phyloP scores from a whole-genome alignment of 441 rosid species.

The Erodium chrysanthum region DNA sequence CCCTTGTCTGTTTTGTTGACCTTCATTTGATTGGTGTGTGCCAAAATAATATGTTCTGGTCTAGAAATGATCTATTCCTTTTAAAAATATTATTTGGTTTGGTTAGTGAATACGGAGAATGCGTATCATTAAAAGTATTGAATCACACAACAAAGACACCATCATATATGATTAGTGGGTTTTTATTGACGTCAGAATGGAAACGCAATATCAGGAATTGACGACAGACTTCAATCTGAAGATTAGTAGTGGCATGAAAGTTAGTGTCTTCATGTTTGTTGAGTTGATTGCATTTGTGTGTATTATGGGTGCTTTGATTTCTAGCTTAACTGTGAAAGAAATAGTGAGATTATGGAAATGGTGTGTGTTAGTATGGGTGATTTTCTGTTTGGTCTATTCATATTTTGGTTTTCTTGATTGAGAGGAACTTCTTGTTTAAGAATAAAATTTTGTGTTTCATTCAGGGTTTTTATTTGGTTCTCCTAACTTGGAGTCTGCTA shows the following conservation, averaged over 20 bases:
- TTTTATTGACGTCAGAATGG: too few species aligned
- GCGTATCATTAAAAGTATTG: too few species aligned
- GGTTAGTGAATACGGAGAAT: too few species aligned
- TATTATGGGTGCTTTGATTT: constrained; percentile 10
- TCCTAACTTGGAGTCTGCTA: constrained; percentile 49
- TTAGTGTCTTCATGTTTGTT: background rate
- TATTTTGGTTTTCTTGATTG: constrained; percentile 35
- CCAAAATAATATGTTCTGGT: too few species aligned
- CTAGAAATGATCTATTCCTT: too few species aligned
- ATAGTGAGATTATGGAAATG: constrained; percentile 44
- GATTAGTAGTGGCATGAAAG: constrained; percentile 14
- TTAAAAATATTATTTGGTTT: too few species aligned
- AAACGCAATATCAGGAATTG: too few species aligned
- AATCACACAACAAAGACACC: too few species aligned
- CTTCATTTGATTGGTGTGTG: too few species aligned
- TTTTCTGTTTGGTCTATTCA: constrained; percentile 37
- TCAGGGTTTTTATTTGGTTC: constrained; percentile 39
- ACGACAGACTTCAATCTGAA: too few species aligned
- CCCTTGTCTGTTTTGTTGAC: too few species aligned
- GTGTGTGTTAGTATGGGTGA: constrained; percentile 38
- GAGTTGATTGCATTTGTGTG: constrained; percentile 23
- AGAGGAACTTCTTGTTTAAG: constrained; percentile 40
- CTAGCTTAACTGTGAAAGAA: constrained; percentile 20
- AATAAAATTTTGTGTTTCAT: constrained; percentile 49
- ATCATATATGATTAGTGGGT: too few species aligned